phyloP scores from a whole-genome alignment of 495 filamentous ascomycete species.

The Aspergillus ellipticus region DNA sequence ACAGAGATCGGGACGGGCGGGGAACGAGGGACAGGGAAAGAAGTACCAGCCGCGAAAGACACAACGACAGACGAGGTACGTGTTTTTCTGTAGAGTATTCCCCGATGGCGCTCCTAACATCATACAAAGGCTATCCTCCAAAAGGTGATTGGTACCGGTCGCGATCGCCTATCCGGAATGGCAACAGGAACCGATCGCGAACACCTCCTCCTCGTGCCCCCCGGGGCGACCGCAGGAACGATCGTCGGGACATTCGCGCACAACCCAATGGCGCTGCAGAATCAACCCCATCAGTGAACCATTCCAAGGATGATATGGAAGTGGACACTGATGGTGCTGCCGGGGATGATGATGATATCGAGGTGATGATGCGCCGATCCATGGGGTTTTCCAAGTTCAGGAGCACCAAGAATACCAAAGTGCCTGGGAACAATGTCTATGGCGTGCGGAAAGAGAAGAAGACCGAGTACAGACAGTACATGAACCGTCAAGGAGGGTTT shows the following conservation, averaged over 20 bases:
- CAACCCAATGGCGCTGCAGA: constrained; percentile 26
- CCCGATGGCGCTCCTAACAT: constrained; percentile 11
- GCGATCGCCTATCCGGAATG: constrained; percentile 43
- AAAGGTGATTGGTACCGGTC: constrained; percentile 42
- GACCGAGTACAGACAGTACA: constrained; percentile 95
- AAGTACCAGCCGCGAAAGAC: constrained; percentile 46
- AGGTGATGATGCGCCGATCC: constrained; percentile 71
- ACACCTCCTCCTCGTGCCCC: constrained; percentile 36
- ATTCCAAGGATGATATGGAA: constrained; percentile 38
- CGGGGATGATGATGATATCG: constrained; percentile 64
- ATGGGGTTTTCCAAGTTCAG: constrained; percentile 89
- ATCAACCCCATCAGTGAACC: constrained; percentile 8
- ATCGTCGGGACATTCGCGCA: constrained; percentile 30
- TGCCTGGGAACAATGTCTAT: constrained; percentile 83
- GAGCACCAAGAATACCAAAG: constrained; percentile 85
- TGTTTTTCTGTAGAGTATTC: constrained; percentile 1
- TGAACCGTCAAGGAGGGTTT: constrained; percentile 97
- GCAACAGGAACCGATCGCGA: constrained; percentile 32
- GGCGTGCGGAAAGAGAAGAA: constrained; percentile 91
- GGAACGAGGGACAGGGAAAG: constrained; percentile 39
- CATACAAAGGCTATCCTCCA: constrained; percentile 21
- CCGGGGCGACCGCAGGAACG: constrained; percentile 29
- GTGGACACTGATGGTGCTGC: constrained; percentile 47
- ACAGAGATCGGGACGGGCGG: constrained; percentile 40
- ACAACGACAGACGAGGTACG: constrained; percentile 42